These are phyloP conservation scores for Xylaria nigripes DNA, from an alignment of 495 filamentous ascomycete species.

Conservation along the genomic window DNA sequence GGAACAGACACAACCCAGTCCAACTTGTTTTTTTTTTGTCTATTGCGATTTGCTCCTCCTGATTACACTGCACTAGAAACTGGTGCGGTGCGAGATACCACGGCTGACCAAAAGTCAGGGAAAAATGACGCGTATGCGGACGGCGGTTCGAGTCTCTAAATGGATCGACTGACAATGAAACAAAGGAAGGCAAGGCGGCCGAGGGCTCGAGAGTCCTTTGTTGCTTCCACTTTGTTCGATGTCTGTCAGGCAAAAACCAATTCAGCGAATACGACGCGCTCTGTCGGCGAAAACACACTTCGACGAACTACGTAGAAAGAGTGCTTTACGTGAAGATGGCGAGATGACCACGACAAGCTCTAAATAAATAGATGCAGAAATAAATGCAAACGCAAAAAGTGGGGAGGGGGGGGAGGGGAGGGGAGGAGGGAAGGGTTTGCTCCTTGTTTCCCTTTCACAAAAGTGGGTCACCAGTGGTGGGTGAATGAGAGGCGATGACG, in stretches of 20 bases:
- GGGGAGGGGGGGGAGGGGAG: neutral
- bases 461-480: slow-evolving; percentile 13
- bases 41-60: slow-evolving; percentile 24
- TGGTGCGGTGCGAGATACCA: slow-evolving; percentile 18
- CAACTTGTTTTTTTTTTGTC: slow-evolving; percentile 23
- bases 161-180: slow-evolving; percentile 17
- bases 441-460: slow-evolving; percentile 3
- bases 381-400: neutral
- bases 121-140: neutral
- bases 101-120: slow-evolving; percentile 5
- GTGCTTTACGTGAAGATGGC: neutral
- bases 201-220: slow-evolving; percentile 6
- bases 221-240: slow-evolving; percentile 17
- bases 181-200: slow-evolving; percentile 17
- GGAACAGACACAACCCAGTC: slow-evolving; percentile 8
- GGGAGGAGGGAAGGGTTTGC: neutral
- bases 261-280: slow-evolving; percentile 13
- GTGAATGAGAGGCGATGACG: neutral
- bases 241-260: slow-evolving; percentile 5
- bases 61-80: slow-evolving; percentile 27
- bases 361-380: neutral
- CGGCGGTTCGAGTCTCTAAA: slow-evolving; percentile 20
- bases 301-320: slow-evolving; percentile 6
- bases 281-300: slow-evolving; percentile 7
- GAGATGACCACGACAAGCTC: neutral